phyloP scores from a whole-genome alignment of 1,139 yeast species.

The Geotrichum citri-aurantii region DNA sequence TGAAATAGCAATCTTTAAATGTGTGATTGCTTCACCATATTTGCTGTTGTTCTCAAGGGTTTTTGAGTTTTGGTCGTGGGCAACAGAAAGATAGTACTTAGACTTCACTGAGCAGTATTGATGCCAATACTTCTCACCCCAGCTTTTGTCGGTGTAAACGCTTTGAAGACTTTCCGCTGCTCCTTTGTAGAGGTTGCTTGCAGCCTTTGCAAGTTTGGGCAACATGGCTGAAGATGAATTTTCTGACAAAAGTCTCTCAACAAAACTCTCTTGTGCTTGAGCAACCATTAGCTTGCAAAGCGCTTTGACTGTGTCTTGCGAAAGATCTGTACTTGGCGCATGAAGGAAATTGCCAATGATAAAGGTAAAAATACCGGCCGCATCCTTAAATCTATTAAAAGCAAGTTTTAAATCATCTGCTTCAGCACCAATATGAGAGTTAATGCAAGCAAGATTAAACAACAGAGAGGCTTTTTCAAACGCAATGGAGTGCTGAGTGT shows the following conservation, averaged over 20 bases:
- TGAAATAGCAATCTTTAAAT: constrained; percentile 46
- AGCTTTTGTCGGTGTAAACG: constrained; percentile 44
- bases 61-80: constrained; percentile 50
- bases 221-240: constrained; percentile 50
- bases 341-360: constrained; percentile 78
- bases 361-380: constrained; percentile 73
- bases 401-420: constrained; percentile 52
- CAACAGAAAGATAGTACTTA: constrained; percentile 44
- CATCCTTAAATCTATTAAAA: constrained; percentile 59
- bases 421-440: constrained; percentile 47
- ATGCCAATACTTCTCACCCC: constrained; percentile 52
- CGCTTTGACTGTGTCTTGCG: constrained; percentile 62
- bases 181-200: constrained; percentile 51
- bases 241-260: constrained; percentile 52
- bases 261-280: constrained; percentile 83
- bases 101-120: constrained; percentile 42
- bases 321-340: constrained; percentile 79
- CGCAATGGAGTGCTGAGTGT: constrained; percentile 63
- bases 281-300: constrained; percentile 65
- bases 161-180: constrained; percentile 44
- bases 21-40: constrained; percentile 74
- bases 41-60: constrained; percentile 47
- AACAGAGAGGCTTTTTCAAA: constrained; percentile 85
- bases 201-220: constrained; percentile 63
- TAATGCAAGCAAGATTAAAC: constrained; percentile 63